Base-by-base conservation (phyloP, 768 basidiomycete genomes). In the Sporobolomyces phaffii region DNA sequence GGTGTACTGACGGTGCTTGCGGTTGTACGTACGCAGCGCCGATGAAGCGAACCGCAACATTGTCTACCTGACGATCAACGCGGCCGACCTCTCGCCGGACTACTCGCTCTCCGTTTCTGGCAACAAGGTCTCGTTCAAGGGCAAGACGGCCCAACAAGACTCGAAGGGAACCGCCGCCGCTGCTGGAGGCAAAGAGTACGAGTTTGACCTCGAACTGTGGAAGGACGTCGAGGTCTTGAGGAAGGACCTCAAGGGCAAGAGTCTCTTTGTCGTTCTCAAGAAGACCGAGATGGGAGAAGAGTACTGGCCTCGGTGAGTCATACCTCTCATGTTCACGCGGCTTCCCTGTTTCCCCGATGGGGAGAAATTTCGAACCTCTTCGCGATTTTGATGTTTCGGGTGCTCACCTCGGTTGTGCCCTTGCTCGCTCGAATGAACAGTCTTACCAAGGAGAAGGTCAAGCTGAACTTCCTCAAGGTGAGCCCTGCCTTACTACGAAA, bases 371-470 rank as follows among this genome's bases (percentile, higher is more conserved):
- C n/a, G n/a, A n/a, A n/a, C n/a, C n/a, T n/a, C n/a, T n/a, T n/a
- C n/a, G n/a, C n/a, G n/a, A n/a, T n/a, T n/a, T n/a, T n/a, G n/a
- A n/a, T n/a, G n/a, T n/a, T n/a, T n/a, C n/a, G n/a, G n/a, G n/a
- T n/a, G n/a, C n/a, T n/a, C n/a, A n/a, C n/a, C n/a, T n/a, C n/a
- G n/a, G n/a, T n/a, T n/a, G n/a, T n/a, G n/a, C n/a, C n/a, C n/a
- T n/a, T n/a, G n/a, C n/a, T n/a, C n/a, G n/a, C n/a, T n/a, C n/a
- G n/a, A n/a, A n/a, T n/a, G n/a, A n/a, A n/a, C 56, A 58, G 93
- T 64, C 81, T 98, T 57, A 91, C 89, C 51, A 91, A 94, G 78
- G 88, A 89, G 66, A 93, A 91, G 78, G 75, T 84, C 66, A 89
- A 84, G 79, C 85, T 82, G 56, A 81, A 85, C 63, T 93, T 84